A percentile compares a stretch with the other conserved stretches of the same genome.
phyloP scores from a whole-genome alignment of 169 alveolate species.

The Babesia sp. region DNA sequence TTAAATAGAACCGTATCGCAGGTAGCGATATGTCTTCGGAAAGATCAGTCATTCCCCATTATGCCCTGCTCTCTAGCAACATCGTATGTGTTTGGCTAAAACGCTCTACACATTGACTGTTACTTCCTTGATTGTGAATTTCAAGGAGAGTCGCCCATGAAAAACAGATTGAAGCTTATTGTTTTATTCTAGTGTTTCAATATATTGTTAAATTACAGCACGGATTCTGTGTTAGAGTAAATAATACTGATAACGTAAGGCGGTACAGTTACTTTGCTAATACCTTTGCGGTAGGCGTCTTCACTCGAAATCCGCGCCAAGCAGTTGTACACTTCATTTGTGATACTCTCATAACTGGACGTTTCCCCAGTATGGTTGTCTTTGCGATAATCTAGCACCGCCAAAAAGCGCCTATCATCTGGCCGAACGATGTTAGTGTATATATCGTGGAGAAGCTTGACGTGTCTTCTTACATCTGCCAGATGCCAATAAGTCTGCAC shows the following conservation, averaged over 20 bases:
- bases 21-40: no score
- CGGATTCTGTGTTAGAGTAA: no score
- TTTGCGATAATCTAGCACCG: background rate
- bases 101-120: no score
- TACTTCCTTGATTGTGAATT: no score
- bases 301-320: background rate
- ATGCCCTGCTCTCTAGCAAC: no score
- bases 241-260: conserved; percentile 1
- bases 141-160: no score
- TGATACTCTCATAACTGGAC: background rate
- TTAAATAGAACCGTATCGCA: no score
- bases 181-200: no score
- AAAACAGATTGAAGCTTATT: no score
- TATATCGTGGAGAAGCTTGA: background rate
- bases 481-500: conserved; percentile 11
- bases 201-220: no score
- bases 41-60: no score
- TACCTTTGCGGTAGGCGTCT: background rate
- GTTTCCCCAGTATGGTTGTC: background rate
- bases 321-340: background rate
- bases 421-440: background rate
- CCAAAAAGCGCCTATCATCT: background rate
- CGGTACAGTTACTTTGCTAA: conserved; percentile 1
- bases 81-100: no score
- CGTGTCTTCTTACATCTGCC: background rate